phyloP scores from a whole-genome alignment of 108 stramenopile species.

The Fragilariopsis cylindrus region DNA sequence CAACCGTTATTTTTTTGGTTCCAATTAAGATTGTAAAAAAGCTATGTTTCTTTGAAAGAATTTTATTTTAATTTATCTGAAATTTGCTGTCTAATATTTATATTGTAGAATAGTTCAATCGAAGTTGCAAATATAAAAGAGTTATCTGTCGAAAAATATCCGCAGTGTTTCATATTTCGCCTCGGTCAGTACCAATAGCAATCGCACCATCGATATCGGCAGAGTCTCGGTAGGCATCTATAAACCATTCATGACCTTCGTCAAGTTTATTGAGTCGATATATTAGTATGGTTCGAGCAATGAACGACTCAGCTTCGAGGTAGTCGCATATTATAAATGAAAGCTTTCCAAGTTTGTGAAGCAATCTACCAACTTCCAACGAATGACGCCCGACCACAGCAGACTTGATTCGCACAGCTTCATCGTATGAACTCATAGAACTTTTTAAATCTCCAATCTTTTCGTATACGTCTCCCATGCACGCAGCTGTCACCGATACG shows the following conservation, averaged over 20 bases:
- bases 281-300: conserved; percentile 59
- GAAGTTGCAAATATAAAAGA: too few species aligned
- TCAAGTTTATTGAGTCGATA: conserved; percentile 68
- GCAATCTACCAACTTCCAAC: conserved; percentile 68
- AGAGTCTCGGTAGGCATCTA: conserved; percentile 71
- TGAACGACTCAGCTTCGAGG: conserved; percentile 52
- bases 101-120: too few species aligned
- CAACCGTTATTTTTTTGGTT: too few species aligned
- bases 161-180: neutral
- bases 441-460: conserved; percentile 52
- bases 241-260: conserved; percentile 69
- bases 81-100: too few species aligned
- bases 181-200: conserved; percentile 29
- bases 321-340: conserved; percentile 51
- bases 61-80: too few species aligned
- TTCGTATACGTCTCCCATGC: conserved; percentile 87
- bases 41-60: too few species aligned
- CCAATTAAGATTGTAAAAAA: too few species aligned
- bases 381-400: conserved; percentile 53
- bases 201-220: conserved; percentile 82
- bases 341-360: conserved; percentile 84
- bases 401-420: conserved; percentile 65
- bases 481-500: conserved; percentile 66
- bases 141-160: too few species aligned
- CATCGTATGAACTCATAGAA: conserved; percentile 71